Base-by-base conservation (phyloP, 768 basidiomycete species). In the Leccinum boreale region DNA sequence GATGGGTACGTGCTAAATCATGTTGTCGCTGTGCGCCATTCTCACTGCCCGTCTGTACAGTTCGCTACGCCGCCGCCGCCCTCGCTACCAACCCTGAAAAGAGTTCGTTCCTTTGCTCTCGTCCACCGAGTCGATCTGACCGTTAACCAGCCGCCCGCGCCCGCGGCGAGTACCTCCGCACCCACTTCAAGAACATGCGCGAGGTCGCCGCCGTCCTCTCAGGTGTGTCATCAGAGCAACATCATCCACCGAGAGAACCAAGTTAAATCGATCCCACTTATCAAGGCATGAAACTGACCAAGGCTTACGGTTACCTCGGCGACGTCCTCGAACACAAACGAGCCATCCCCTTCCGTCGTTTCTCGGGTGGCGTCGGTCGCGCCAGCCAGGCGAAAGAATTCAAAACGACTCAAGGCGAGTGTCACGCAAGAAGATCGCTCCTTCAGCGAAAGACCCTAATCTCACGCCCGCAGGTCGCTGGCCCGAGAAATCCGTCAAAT, bases 101-200 rank as follows among this genome's bases (percentile, higher is more conserved):
- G 83, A 91, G 92, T 95, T 64, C 59, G 88, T 82, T 45, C 19
- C 42, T 21, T 46, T 42, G 61, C 45, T 28, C 39, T 6, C 12
- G 47, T 26, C 46, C 24, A 33, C n/a, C 12, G 0, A 9, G 23
- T 51, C 36, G 50, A 63, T 64, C 53, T 65, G 44, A 65, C 53
- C 35, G 47, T 53, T 42, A 50, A 73, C 39, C 74, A 96, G 93
- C 91, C 74, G 87, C 95, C 70, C 89, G 85, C 71, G 90, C 95
- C 58, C 90, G 90, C 70, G 94, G 94, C 69, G 94, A 96, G 81
- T 94, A 98, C 84, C 86, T 97, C 72, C 92, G 95, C 69, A 98
- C 97, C 50, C 96, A 98, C 81, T 99, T 97, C 87, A 99, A 99
- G 89, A 99, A 98, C 85, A 98, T 97, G 93, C 88, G 92, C 62